phyloP scores from a whole-genome alignment of 306 rosid genomes.

The Acmispon strigosus region DNA sequence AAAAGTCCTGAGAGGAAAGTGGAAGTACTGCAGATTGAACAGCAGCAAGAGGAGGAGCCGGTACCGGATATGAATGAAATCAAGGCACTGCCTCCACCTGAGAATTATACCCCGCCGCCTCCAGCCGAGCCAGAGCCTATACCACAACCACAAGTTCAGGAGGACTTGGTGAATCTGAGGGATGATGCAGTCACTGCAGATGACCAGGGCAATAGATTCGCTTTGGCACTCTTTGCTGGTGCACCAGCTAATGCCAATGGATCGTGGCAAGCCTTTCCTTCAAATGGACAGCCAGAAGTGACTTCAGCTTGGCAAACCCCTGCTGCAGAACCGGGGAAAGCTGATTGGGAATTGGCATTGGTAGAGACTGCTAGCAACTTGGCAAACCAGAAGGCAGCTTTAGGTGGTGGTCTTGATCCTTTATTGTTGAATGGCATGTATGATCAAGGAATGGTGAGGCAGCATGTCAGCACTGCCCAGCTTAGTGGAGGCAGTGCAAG shows the following conservation, averaged over 20 bases:
- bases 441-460: slow-evolving; percentile 93
- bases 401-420: slow-evolving; percentile 94
- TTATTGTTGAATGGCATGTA: slow-evolving; percentile 88
- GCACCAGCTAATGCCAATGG: slow-evolving; percentile 67
- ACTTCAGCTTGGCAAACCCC: slow-evolving; percentile 98
- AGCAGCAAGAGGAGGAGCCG: slow-evolving; percentile 69
- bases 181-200: slow-evolving; percentile 71
- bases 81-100: slow-evolving; percentile 91
- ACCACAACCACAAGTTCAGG: slow-evolving; percentile 39
- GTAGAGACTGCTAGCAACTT: slow-evolving; percentile 92
- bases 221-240: slow-evolving; percentile 91
- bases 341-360: slow-evolving; percentile 96
- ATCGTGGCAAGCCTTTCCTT: slow-evolving; percentile 93
- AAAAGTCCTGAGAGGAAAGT: slow-evolving; percentile 79
- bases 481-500: slow-evolving; percentile 93
- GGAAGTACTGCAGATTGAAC: slow-evolving; percentile 44
- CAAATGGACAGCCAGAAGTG: slow-evolving; percentile 77
- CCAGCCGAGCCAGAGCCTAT: slow-evolving; percentile 59
- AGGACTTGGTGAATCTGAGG: slow-evolving; percentile 82
- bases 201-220: slow-evolving; percentile 75
- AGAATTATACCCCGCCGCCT: slow-evolving; percentile 70
- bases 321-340: slow-evolving; percentile 86
- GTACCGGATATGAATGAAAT: slow-evolving; percentile 80
- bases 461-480: slow-evolving; percentile 78
- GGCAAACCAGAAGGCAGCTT: slow-evolving; percentile 53